Conservation (phyloP, 768 basidiomycete genomes). For the Suillus paluster region DNA sequence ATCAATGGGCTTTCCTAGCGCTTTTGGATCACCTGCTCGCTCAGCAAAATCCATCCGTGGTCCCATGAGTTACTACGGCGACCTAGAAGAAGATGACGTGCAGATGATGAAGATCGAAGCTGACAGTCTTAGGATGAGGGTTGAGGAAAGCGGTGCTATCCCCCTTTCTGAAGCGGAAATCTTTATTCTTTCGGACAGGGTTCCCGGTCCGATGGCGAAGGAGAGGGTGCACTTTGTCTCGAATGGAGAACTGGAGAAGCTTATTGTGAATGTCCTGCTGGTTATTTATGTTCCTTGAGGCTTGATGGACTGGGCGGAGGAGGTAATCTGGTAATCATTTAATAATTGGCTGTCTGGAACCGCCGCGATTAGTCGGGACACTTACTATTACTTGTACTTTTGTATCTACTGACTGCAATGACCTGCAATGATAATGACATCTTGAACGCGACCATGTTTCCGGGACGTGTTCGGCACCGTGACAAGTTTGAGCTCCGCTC, state of each 20-base stretch:
- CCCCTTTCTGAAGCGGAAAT: constrained; percentile 67
- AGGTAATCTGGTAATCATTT: constrained; percentile 5
- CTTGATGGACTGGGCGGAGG: not conserved
- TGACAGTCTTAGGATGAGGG: constrained; percentile 51
- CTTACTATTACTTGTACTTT: not conserved
- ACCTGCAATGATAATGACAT: constrained; percentile 1
- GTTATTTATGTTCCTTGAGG: constrained; percentile 69
- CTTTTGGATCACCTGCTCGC: constrained; percentile 26
- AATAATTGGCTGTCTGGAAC: constrained; percentile 7
- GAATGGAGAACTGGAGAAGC: constrained; percentile 67
- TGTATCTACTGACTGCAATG: constrained; percentile 10
- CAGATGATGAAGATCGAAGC: constrained; percentile 32
- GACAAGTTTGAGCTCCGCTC: constrained; percentile 24
- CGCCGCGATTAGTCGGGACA: not conserved
- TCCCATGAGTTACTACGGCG: constrained; percentile 50
- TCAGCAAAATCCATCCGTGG: constrained; percentile 43
- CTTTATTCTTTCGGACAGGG: constrained; percentile 58
- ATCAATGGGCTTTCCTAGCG: constrained; percentile 30
- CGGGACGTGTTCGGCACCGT: constrained; percentile 5
- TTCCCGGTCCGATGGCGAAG: constrained; percentile 54
- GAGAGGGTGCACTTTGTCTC: constrained; percentile 73
- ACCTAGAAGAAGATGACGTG: constrained; percentile 42
- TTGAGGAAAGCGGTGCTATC: constrained; percentile 72
- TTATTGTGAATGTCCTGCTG: constrained; percentile 76
- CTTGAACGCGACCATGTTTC: not conserved